Conservation (phyloP, 495 filamentous ascomycete genomes). For the Monascus purpureus region DNA sequence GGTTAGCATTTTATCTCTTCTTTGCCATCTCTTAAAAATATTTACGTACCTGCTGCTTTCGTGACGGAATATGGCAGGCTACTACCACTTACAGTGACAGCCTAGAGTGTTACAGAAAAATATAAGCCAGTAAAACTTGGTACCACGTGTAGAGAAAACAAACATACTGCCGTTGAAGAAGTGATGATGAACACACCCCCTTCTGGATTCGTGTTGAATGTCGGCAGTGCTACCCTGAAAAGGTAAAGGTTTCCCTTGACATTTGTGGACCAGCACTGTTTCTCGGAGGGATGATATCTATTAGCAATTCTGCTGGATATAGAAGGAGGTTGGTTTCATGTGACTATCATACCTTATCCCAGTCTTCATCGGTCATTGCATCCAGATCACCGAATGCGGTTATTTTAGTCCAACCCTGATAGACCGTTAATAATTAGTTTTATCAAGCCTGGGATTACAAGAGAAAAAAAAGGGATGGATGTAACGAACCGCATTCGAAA, state of each 20-base stretch:
- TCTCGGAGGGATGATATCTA: not conserved
- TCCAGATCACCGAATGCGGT: slow-evolving; percentile 48
- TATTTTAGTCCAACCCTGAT: slow-evolving; percentile 54
- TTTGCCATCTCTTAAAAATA: not conserved
- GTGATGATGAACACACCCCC: slow-evolving; percentile 59
- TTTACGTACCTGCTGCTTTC: slow-evolving; percentile 41
- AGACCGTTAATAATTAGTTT: not conserved
- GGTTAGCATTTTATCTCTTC: slow-evolving; percentile 2
- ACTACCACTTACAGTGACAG: slow-evolving; percentile 33
- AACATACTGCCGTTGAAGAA: slow-evolving; percentile 42
- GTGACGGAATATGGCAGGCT: slow-evolving; percentile 53
- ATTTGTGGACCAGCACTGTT: slow-evolving; percentile 52
- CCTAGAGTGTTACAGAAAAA: slow-evolving; percentile 15
- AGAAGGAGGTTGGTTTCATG: not conserved
- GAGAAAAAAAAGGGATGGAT: not conserved
- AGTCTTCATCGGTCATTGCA: slow-evolving; percentile 48
- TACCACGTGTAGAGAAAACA: too few species aligned
- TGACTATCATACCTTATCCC: slow-evolving; percentile 43
- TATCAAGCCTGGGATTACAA: not conserved
- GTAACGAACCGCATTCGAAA: slow-evolving; percentile 58
- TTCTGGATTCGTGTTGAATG: slow-evolving; percentile 53
- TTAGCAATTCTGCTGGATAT: not conserved
- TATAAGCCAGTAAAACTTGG: not conserved
- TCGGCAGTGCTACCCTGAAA: slow-evolving; percentile 46
- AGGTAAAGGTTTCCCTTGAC: slow-evolving; percentile 53